A percentile compares a stretch with the other conserved stretches of the same genome.
These are phyloP conservation scores for Sphenostylis stenocarpa DNA, from an alignment of 306 rosid genomes.

Conservation along the genomic window DNA sequence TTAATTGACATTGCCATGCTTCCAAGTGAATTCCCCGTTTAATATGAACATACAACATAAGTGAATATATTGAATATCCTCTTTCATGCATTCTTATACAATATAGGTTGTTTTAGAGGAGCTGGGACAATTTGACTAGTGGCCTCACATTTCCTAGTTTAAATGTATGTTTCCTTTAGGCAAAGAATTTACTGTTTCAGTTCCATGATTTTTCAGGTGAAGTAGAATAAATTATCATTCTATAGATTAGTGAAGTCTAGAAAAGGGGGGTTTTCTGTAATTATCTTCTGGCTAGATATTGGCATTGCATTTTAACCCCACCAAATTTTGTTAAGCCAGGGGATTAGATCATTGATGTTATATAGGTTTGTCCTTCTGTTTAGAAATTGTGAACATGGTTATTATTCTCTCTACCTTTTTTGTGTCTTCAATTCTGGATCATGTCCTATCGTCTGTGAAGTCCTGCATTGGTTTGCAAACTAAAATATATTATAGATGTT, in stretches of 20 bases:
- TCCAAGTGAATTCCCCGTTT: conserved; percentile 1
- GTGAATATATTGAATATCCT: conserved; percentile 9
- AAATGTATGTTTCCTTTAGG: neutral
- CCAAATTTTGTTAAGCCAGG: conserved; percentile 1
- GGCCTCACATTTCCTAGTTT: conserved; percentile 16
- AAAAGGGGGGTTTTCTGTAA: neutral
- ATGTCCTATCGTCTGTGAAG: neutral
- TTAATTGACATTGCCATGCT: conserved; percentile 1
- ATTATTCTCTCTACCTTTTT: neutral
- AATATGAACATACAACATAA: neutral
- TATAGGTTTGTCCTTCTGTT: neutral
- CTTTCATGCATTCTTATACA: conserved; percentile 19
- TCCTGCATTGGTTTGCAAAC: neutral
- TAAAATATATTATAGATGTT: neutral
- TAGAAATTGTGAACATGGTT: neutral
- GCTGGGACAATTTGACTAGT: neutral
- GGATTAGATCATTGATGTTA: neutral
- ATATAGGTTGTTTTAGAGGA: neutral
- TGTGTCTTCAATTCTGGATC: neutral
- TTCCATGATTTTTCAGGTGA: neutral
- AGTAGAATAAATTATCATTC: neutral
- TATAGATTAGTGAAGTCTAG: neutral
- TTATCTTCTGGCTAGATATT: neutral
- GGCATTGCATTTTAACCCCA: neutral
- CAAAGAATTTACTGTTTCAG: neutral